Percentiles rank a stretch among this genome's conserved stretches.
Conservation (phyloP, 2,329 filamentous ascomycete genomes). For the Botrytis fabae region DNA sequence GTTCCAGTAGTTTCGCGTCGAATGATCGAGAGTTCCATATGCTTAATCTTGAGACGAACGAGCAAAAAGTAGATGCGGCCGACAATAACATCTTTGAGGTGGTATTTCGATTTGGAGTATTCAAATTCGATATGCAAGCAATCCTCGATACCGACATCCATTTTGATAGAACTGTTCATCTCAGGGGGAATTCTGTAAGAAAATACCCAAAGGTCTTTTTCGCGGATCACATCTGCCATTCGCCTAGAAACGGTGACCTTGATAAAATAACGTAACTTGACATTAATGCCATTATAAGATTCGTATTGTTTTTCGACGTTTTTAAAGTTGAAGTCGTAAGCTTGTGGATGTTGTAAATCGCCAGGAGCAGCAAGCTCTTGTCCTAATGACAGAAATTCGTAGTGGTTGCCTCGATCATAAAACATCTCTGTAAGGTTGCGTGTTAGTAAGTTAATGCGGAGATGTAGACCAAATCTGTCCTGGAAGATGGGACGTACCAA, state of each 20-base stretch:
- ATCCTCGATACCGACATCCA: conserved; percentile 99
- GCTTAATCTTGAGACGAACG: conserved; percentile 97
- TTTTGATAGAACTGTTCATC: conserved; percentile 98
- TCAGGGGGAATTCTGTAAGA: conserved; percentile 97
- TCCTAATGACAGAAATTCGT: conserved; percentile 96
- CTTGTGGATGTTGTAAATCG: conserved; percentile 97
- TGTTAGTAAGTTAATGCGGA: conserved; percentile 12
- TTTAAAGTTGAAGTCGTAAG: conserved; percentile 99
- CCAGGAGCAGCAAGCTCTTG: conserved; percentile 96
- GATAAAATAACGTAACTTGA: conserved; percentile 97
- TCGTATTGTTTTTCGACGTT: conserved; percentile 99
- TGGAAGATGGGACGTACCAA: conserved; percentile 60
- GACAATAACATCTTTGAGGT: conserved; percentile 98
- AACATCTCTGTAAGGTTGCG: conserved; percentile 79
- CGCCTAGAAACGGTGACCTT: conserved; percentile 93
- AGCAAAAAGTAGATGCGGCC: conserved; percentile 97
- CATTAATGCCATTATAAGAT: conserved; percentile 99
- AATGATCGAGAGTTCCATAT: conserved; percentile 99
- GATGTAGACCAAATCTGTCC: not conserved
- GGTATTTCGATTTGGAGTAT: conserved; percentile 99
- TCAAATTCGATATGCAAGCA: conserved; percentile 99
- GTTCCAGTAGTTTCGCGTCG: conserved; percentile 93
- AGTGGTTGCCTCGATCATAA: conserved; percentile 98
- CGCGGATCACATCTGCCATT: conserved; percentile 97
- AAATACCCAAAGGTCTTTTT: conserved; percentile 99